Base-by-base conservation (phyloP, 2,329 filamentous ascomycete species). In the Sporothrix luriei region DNA sequence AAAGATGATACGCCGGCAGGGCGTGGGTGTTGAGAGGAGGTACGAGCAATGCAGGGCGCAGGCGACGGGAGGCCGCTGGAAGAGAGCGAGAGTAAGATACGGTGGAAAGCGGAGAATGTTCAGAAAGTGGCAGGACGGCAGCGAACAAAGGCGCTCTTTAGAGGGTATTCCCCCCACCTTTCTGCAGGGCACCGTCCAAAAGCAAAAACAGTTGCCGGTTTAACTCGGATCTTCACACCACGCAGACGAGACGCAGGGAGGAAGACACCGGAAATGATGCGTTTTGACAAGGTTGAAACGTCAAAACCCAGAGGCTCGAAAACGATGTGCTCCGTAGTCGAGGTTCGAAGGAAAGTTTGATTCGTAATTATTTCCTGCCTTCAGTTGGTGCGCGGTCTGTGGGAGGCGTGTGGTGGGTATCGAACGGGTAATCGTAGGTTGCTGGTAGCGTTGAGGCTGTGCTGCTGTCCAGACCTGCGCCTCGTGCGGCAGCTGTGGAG, bases 401-500 rank as follows among this genome's bases (percentile, higher is more conserved):
- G 4, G 29, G 21, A 68, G 21, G 13, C 26, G 55, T 52, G 55
- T 38, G 67, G 54, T 33, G 67, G 67, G 40, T 68, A 68, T 57
- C 51, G 68, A 33, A 55, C 51, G 40, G 70, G 46, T 51, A 29
- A 51, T 29, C 21, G 57, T 11, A 16, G 14, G 16, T 6, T 33
- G 48, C 59, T 62, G 64, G 66, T 68, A 71, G 71, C 61, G 71
- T 71, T 71, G 72, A 71, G 72, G 72, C 72, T 72, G 72, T 73
- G 72, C 71, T 72, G 33, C 65, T 46, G 54, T 69, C 59, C 48
- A 43, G 67, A 59, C 57, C 67, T 68, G 67, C 67, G 67, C 67
- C 67, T 68, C 67, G 55, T 19, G 57, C 51, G 55, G 29, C 43
- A 11, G 43, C 26, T 49, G 14, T 59, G 61, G 24, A 38, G 24